Conservation (phyloP, 768 basidiomycete genomes). For the Pleurotus giganteus region DNA sequence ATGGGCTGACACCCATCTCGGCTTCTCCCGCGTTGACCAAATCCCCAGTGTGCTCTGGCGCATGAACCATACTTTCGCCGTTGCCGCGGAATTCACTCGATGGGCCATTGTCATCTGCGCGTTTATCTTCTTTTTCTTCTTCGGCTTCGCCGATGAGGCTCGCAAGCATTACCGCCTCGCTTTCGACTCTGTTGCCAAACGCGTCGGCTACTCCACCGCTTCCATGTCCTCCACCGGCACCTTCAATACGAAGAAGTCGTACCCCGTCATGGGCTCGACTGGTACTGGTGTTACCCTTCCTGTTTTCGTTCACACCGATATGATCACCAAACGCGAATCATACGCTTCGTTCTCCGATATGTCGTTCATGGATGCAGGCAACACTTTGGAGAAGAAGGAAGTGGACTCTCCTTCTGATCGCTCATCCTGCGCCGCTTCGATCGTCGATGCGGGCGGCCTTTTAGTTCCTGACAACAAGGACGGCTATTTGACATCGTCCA, state of each 20-base stretch:
- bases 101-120: constrained; percentile 49
- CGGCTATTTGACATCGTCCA: constrained; percentile 32
- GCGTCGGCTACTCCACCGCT: constrained; percentile 27
- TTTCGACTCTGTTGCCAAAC: constrained; percentile 36
- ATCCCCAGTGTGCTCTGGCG: constrained; percentile 45
- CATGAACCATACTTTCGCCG: constrained; percentile 15
- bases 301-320: constrained; percentile 43
- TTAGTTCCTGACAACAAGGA: constrained; percentile 33
- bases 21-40: constrained; percentile 43
- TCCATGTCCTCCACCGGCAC: constrained; percentile 19
- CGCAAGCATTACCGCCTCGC: constrained; percentile 46
- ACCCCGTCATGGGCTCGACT: constrained; percentile 23
- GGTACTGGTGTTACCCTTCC: constrained; percentile 33
- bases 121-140: constrained; percentile 63
- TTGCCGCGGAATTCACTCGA: constrained; percentile 40
- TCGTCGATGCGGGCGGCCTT: constrained; percentile 37
- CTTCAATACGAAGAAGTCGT: constrained; percentile 18
- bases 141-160: constrained; percentile 65
- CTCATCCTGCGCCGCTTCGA: constrained; percentile 33
- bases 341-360: constrained; percentile 46
- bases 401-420: constrained; percentile 30
- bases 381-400: constrained; percentile 34
- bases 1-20: constrained; percentile 49
- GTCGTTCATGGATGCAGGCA: constrained; percentile 40
- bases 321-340: constrained; percentile 46